These are phyloP conservation scores for Rhodotorula paludigena DNA, from an alignment of 768 basidiomycete genomes.

Conservation along the genomic window DNA sequence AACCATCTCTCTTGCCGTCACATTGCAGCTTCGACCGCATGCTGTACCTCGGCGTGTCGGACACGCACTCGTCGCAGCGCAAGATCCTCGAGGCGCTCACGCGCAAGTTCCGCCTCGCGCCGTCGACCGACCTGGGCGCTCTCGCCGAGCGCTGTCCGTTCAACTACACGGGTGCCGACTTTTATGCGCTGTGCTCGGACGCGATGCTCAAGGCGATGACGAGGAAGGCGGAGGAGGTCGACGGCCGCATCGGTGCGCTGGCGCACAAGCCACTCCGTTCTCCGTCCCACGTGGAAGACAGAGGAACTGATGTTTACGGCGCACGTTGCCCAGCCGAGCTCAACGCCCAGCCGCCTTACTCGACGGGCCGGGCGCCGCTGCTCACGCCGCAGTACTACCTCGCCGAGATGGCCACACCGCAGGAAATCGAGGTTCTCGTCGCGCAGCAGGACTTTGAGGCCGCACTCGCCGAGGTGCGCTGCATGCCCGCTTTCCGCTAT, in stretches of 20 bases:
- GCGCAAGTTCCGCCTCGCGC: slow-evolving; percentile 78
- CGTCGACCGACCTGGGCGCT: slow-evolving; percentile 58
- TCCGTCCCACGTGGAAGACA: background rate
- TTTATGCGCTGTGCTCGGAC: slow-evolving; percentile 95
- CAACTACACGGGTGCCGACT: slow-evolving; percentile 95
- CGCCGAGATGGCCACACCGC: slow-evolving; percentile 65
- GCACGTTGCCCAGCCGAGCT: slow-evolving; percentile 40
- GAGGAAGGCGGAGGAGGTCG: slow-evolving; percentile 72
- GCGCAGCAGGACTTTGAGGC: slow-evolving; percentile 66
- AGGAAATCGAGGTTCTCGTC: slow-evolving; percentile 72
- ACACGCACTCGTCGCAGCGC: slow-evolving; percentile 74
- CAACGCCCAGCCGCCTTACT: slow-evolving; percentile 53
- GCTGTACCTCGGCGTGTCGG: slow-evolving; percentile 89
- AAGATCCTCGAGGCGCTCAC: slow-evolving; percentile 86
- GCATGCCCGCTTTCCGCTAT: background rate
- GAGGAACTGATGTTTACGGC: too few species aligned
- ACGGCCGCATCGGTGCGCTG: slow-evolving; percentile 63
- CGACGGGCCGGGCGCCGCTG: slow-evolving; percentile 54
- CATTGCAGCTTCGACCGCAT: slow-evolving; percentile 80
- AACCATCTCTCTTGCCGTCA: background rate
- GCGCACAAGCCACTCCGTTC: background rate
- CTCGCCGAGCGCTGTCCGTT: slow-evolving; percentile 76
- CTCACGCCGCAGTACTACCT: slow-evolving; percentile 87
- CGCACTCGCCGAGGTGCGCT: slow-evolving; percentile 58
- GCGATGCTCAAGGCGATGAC: slow-evolving; percentile 94